phyloP scores from a whole-genome alignment of 208 protist genomes.

The Tetramitus jugosus region DNA sequence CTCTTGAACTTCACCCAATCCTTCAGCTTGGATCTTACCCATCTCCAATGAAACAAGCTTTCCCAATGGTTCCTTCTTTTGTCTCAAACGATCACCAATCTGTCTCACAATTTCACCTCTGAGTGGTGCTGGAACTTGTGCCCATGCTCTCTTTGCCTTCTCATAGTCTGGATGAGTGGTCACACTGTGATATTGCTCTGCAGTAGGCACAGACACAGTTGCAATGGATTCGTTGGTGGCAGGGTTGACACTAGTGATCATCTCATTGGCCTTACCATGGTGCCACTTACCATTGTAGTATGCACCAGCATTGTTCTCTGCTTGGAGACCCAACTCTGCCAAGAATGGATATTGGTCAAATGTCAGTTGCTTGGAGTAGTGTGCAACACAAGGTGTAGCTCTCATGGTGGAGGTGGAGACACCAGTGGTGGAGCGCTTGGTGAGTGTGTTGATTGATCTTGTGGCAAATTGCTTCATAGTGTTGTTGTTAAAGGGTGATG shows the following conservation, averaged over 20 bases:
- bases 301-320: constrained; percentile 42
- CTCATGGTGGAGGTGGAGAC: too few species aligned
- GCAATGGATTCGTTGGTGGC: constrained; percentile 41
- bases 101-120: constrained; percentile 61
- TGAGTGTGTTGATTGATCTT: too few species aligned
- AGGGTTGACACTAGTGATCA: constrained; percentile 34
- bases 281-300: constrained; percentile 45
- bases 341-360: constrained; percentile 38
- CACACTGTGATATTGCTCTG: constrained; percentile 30
- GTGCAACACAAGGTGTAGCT: too few species aligned
- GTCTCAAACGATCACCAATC: constrained; percentile 47
- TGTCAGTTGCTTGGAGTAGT: too few species aligned
- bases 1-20: constrained; percentile 65
- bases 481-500: too few species aligned
- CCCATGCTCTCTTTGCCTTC: constrained; percentile 32
- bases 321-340: constrained; percentile 37
- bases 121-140: constrained; percentile 40
- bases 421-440: too few species aligned
- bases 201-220: constrained; percentile 23
- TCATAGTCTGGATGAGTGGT: not conserved
- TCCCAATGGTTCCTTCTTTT: constrained; percentile 42
- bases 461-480: too few species aligned
- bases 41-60: constrained; percentile 58
- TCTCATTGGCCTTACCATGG: constrained; percentile 28
- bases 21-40: constrained; percentile 61